Base-by-base conservation (phyloP, 2,329 filamentous ascomycete species). In the Microthyrium microscopicum region DNA sequence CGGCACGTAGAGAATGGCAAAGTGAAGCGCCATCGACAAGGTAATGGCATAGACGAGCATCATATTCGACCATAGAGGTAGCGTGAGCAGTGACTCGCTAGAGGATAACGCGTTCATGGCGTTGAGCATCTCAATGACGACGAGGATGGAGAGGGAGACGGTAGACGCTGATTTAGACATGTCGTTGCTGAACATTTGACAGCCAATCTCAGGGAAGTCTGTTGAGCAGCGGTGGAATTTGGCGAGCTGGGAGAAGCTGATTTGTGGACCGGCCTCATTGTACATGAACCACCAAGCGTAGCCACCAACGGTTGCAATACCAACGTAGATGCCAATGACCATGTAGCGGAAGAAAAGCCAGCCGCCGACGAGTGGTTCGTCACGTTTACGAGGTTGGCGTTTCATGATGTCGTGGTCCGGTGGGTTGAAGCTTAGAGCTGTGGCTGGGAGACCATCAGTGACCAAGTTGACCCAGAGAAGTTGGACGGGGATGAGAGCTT, bases 221-320 rank as follows among this genome's bases (percentile, higher is more conserved):
- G 79, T 49, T 1, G 77, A 77, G 70, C 89, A 98, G 52, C 77
- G 76, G 62, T 98, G 89, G 74, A 95, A 98, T 60, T 91, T 79
- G 17, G 78, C 64, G 44, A 98, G 65, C 53, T 98, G 82, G 55
- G 70, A 78, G 62, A 95, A 93, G 41, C 66, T 74, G 57, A 98
- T 92, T 55, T 92, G 81, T 17, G 89, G 89, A 1, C 89, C 89
- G 44, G 76, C 73, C 6, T 74, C 60, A 61, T 95, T 87, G 65
- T 79, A 93, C 78, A 98, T 85, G 66, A 95, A 98, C 82, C 84
- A 98, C 89, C 89, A 98, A n/a, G 83, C 87, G 52, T 98, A 98
- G 29, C 91, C 89, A 49, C 78, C 84, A 15, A 98, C 91, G 3
- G 89, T 98, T 34, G 89, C 89, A 26, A 83, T 66, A 51, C 89